phyloP scores from a whole-genome alignment of 177 flowering plant species.

The Vitis hybrid region DNA sequence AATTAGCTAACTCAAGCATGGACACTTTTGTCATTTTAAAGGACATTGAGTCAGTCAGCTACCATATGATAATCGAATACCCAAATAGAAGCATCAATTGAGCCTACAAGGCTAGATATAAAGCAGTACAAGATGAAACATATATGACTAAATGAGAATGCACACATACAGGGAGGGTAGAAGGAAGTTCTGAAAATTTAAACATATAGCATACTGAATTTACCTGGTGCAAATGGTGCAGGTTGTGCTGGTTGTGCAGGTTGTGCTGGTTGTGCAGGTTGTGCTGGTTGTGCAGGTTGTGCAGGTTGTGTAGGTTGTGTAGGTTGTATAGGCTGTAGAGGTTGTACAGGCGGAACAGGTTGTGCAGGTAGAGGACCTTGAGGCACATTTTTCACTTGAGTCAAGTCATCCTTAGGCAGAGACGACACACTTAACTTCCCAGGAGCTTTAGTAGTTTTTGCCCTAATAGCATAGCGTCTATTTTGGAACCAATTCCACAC shows the following conservation, averaged over 20 bases:
- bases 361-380: conserved; percentile 27
- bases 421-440: conserved; percentile 42
- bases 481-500: conserved; percentile 99
- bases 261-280: no score
- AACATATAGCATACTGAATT: conserved; percentile 3
- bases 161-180: not conserved
- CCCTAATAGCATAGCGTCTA: conserved; percentile 83
- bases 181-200: not conserved
- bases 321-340: no score
- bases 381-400: conserved; percentile 38
- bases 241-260: not conserved
- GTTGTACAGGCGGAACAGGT: no score
- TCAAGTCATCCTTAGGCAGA: conserved; percentile 52
- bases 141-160: not conserved
- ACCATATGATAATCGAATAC: not conserved
- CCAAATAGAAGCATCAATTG: not conserved
- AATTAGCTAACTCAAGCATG: not conserved
- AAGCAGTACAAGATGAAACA: not conserved
- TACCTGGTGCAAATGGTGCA: conserved; percentile 47
- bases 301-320: no score
- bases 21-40: not conserved
- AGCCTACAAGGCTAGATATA: not conserved
- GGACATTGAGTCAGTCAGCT: not conserved
- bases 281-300: no score
- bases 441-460: conserved; percentile 46